phyloP scores from a whole-genome alignment of 75 land plant species.

The Azolla pinnata region DNA sequence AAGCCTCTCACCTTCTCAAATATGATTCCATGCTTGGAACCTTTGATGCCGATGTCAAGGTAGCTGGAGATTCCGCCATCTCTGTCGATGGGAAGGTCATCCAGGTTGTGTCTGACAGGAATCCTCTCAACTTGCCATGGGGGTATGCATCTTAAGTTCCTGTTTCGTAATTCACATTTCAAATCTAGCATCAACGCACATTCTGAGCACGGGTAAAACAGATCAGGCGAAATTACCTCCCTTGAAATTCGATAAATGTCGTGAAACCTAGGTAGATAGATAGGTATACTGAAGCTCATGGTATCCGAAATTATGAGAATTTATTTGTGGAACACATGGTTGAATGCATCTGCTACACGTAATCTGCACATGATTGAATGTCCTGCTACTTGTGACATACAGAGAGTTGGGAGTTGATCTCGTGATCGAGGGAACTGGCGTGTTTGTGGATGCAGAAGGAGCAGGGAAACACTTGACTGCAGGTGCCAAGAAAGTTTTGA shows the following conservation, averaged over 20 bases:
- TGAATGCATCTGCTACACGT: too few species aligned
- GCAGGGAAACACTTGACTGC: slow-evolving; percentile 95
- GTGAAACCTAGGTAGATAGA: too few species aligned
- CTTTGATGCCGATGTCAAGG: slow-evolving; percentile 90
- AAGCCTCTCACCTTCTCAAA: slow-evolving; percentile 94
- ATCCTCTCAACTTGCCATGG: slow-evolving; percentile 93
- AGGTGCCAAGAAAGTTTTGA: slow-evolving; percentile 98
- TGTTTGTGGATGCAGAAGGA: slow-evolving; percentile 94
- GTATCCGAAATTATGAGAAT: too few species aligned
- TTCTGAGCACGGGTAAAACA: too few species aligned
- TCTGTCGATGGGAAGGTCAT: slow-evolving; percentile 95
- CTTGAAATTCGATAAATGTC: too few species aligned
- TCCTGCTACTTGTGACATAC: too few species aligned
- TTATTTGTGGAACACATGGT: too few species aligned
- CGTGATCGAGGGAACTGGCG: slow-evolving; percentile 96
- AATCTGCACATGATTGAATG: too few species aligned
- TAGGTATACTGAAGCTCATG: too few species aligned
- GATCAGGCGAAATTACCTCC: too few species aligned
- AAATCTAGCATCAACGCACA: neutral
- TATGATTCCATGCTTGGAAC: slow-evolving; percentile 97
- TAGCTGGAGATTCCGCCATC: slow-evolving; percentile 53
- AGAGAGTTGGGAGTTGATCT: slow-evolving; percentile 80
- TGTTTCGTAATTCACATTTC: neutral
- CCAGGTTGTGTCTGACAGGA: slow-evolving; percentile 79
- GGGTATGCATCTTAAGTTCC: slow-evolving; percentile 26